Conservation (phyloP, 805 yeast genomes). For the Kluyveromyces starmeri region DNA sequence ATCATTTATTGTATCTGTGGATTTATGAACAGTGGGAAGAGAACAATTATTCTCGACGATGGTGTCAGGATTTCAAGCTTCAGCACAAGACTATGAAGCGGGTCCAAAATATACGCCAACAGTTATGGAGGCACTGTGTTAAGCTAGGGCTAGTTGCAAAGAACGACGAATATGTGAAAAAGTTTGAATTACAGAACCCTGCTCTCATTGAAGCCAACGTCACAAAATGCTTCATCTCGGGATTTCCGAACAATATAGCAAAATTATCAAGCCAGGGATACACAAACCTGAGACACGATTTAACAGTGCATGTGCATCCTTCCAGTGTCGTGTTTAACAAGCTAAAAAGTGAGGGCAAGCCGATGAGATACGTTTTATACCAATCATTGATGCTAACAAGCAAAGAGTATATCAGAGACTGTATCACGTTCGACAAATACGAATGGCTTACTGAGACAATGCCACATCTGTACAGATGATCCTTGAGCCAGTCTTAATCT, state of each 20-base stretch:
- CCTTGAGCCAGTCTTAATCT: no score
- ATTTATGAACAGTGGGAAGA: conserved; percentile 72
- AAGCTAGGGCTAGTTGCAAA: conserved; percentile 19
- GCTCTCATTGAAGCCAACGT: conserved; percentile 11
- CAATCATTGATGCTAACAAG: conserved; percentile 79
- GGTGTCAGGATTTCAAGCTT: conserved; percentile 81
- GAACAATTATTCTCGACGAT: conserved; percentile 54
- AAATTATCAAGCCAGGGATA: conserved; percentile 23
- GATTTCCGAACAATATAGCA: conserved; percentile 28
- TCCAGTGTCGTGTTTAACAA: conserved; percentile 54
- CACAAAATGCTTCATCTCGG: conserved; percentile 23
- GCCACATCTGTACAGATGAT: conserved; percentile 40
- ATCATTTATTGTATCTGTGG: conserved; percentile 67
- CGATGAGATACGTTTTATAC: conserved; percentile 65
- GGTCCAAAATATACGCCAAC: conserved; percentile 63
- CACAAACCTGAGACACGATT: conserved; percentile 43
- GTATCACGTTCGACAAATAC: conserved; percentile 61
- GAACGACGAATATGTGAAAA: background rate
- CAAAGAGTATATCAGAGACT: conserved; percentile 80
- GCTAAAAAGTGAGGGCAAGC: conserved; percentile 44
- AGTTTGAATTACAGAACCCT: background rate
- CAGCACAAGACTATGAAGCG: conserved; percentile 67
- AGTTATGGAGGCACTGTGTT: conserved; percentile 52
- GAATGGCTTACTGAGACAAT: conserved; percentile 69
- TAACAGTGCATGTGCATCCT: conserved; percentile 78